phyloP scores from a whole-genome alignment of 768 basidiomycete genomes.

The Boletus sp. region DNA sequence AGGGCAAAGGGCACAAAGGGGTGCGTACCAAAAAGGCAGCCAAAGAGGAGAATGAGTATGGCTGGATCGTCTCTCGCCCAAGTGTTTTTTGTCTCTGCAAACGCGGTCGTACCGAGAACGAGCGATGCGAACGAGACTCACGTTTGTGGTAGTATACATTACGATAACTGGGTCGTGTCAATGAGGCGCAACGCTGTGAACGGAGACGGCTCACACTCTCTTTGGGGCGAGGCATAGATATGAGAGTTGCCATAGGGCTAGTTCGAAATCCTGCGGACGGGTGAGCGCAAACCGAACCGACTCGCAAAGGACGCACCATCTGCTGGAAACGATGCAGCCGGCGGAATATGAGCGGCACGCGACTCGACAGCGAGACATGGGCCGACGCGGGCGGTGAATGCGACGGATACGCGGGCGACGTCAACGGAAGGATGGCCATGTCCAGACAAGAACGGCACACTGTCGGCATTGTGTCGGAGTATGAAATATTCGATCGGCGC shows the following conservation, averaged over 20 bases:
- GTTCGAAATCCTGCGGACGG: conserved; percentile 85
- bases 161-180: conserved; percentile 60
- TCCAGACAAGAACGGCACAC: conserved; percentile 15
- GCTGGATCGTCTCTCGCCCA: conserved; percentile 99
- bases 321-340: conserved; percentile 80
- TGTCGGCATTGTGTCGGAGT: conserved; percentile 24
- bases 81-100: conserved; percentile 91
- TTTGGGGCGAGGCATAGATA: conserved; percentile 91
- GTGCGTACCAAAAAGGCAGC: conserved; percentile 64
- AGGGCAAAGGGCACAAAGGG: not conserved
- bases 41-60: conserved; percentile 82
- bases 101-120: not conserved
- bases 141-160: conserved; percentile 99
- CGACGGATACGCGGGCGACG: conserved; percentile 25
- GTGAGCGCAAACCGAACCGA: not conserved
- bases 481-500: conserved; percentile 16
- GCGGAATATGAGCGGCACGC: conserved; percentile 78
- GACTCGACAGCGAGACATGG: conserved; percentile 38
- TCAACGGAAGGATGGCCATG: conserved; percentile 36
- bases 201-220: conserved; percentile 64
- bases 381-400: conserved; percentile 14
- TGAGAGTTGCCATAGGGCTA: conserved; percentile 94
- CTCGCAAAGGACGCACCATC: conserved; percentile 55
- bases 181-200: not conserved
- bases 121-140: conserved; percentile 36